Base-by-base conservation (phyloP, 2,329 filamentous ascomycete genomes). In the Trichoderma pleuroti region DNA sequence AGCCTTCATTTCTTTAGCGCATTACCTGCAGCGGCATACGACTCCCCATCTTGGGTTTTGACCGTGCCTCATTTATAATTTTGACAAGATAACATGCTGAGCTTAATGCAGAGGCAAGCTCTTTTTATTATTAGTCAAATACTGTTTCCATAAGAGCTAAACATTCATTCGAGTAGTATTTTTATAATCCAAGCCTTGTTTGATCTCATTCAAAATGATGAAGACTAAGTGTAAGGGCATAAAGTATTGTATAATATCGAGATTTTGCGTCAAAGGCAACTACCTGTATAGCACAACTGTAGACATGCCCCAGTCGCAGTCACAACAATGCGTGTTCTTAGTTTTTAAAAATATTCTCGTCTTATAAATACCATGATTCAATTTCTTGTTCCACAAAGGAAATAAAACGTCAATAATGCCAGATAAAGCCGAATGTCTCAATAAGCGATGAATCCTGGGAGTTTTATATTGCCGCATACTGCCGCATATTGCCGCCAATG, bases 11-110 rank as follows among this genome's bases (percentile, higher is more conserved):
- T 64, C 65, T 8, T 14, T 71, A 18, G 70, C n/a, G 11, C 65
- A 61, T 39, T 71, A 10, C 70, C 70, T 18, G 65, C 66, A 18
- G 32, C 65, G 10, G 65, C 70, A 2, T 71, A 71, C 24, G 64
- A 71, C 26, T 64, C 65, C 3, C 61, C 61, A 6, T 52, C 61
- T 21, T 59, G 56, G 28, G 32, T 59, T 59, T 21, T 59, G 18
- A 59, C 56, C 6, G 56, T 59, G 10, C 56, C 56, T 59, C 56
- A 59, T 59, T 11, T 34, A 59, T 59, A 21, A 14, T 1, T 21
- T 24, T 11, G 11, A 14, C 18, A 18, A 59, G 5, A 14, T 3
- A 24, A 0, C 46, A 52, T 24, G n/a, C 11, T 24, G 1, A 24
- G 46, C 46, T 24, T 8, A 49, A 21, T 21, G 10, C n/a, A 11